Evolutionary conservation across 257 asterid genomes (phyloP), one percentile per base, ranked within the genome.

Genomic region (Dorcoceras hygrometricum): DNA sequence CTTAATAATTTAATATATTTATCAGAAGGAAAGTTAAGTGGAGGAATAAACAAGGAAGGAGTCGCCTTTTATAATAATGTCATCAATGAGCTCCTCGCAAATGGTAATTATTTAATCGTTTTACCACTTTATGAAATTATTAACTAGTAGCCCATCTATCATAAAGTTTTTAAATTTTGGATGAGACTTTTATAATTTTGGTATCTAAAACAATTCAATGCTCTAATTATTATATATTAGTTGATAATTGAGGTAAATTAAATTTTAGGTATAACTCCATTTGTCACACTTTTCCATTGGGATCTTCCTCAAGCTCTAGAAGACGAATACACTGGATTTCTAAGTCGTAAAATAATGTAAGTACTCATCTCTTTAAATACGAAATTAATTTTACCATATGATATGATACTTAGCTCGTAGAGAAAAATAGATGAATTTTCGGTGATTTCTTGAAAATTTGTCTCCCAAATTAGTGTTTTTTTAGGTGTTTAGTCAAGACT

Each of bases 241-340:
- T 59, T 23, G 28, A 28, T 28, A 23, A 34, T 55, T 31, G 36
- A 53, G 29, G n/a, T 55, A 11, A 24, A 8, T 20, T 24, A 84
- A 12, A 39, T 39, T 12, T 11, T 11, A 39, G 97, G 93, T 11
- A 71, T 87, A 26, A 67, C 71, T 7, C 97, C 97, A 63, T 67
- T 68, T 9, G 95, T 82, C 60, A 82, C 94, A 48, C 54, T 90
- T 14, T 82, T 73, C 53, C 97, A 90, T 29, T 87, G 91, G 94
- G 95, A 90, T 80, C 69, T 80, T 34, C 95, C 97, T 8, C 94
- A 90, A 79, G 87, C 86, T 23, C 71, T 87, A 31, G 86, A 89
- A 48, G 91, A 83, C 61, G 90, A 90, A 26, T 90, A 90, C 34
- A 74, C 23, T 58, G 94, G 97, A 59, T 91, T 88, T 36, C 70